Base-by-base conservation (phyloP, 176 grass and related monocot species). In the bread wheat (Triticum aestivum) region DNA sequence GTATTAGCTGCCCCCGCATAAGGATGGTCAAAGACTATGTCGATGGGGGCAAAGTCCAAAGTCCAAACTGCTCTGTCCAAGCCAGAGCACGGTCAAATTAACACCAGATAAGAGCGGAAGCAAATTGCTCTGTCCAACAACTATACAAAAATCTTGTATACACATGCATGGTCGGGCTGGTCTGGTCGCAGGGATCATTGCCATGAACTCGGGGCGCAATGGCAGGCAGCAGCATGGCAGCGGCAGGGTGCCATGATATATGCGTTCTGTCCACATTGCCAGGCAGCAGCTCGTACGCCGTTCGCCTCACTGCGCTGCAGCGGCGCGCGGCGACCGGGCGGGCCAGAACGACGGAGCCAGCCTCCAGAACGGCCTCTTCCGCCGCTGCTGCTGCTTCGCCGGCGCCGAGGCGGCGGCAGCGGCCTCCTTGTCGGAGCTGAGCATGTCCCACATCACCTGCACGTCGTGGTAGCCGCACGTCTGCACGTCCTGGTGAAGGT, bases 371-470 rank as follows among this genome's bases (percentile, higher is more conserved):
- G 85, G 74, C n/a, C 85, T 76, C 87, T 87, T 93, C 82, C 80
- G 76, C 47, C 78, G 89, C 6, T 78, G 77, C 30, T 18, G 52
- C 52, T 49, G 72, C 41, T 49, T 75, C 23, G n/a, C 42, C 23
- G 18, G 52, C 2, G 52, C 6, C 42, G 23, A 12, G 11, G 71
- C 21, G 11, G 12, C 70, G 11, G 24, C 32, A 11, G 14, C 61
- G 24, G 61, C 51, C 21, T 91, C 82, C 90, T 88, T 85, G 86
- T 92, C 94, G 5, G 86, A 80, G 61, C 88, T 92, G 70, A 99
- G 75, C 82, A 99, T 99, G 86, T 90, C 91, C 97, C 94, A 99
- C 97, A 99, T 99, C 56, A 96, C 97, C 45, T 96, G 92, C 89
- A 99, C 97, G 83, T 99, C 97, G 75, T 94, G 76, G 81, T 99